phyloP scores from a whole-genome alignment of 2,329 filamentous ascomycete genomes.

The Aspergillus melleus region DNA sequence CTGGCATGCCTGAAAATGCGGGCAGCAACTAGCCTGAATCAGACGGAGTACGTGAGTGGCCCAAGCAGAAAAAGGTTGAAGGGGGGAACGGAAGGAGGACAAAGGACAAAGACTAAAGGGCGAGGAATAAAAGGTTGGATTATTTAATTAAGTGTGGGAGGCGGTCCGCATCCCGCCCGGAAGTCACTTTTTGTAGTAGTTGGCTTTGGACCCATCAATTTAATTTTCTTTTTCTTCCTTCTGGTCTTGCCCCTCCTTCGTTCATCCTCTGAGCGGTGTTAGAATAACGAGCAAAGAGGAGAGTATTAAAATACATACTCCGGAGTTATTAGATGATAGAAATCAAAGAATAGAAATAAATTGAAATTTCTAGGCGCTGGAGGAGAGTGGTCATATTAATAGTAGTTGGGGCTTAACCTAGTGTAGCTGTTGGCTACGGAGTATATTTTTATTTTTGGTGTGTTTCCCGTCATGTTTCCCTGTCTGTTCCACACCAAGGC shows the following conservation, averaged over 20 bases:
- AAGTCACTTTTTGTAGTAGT: slow-evolving; percentile 18
- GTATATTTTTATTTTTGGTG: background rate
- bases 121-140: slow-evolving; percentile 8
- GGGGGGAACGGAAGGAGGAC: background rate
- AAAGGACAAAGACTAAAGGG: background rate
- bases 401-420: too few relatives aligned
- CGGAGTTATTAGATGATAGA: too few relatives aligned
- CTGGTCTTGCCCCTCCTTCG: background rate
- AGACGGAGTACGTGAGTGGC: slow-evolving; percentile 12
- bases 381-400: too few relatives aligned
- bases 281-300: background rate
- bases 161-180: slow-evolving; percentile 26
- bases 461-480: background rate
- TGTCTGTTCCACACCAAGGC: background rate
- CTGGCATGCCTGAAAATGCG: slow-evolving; percentile 9
- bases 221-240: background rate
- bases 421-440: too few relatives aligned
- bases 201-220: slow-evolving; percentile 4
- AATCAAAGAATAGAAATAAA: too few relatives aligned
- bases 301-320: background rate
- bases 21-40: slow-evolving; percentile 9
- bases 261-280: background rate
- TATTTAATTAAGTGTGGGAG: slow-evolving; percentile 18
- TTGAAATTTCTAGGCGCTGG: too few relatives aligned
- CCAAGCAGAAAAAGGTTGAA: background rate